These are phyloP conservation scores for Chimonanthus salicifolius DNA, from an alignment of 164 flowering plant genomes.

Conservation along the genomic window DNA sequence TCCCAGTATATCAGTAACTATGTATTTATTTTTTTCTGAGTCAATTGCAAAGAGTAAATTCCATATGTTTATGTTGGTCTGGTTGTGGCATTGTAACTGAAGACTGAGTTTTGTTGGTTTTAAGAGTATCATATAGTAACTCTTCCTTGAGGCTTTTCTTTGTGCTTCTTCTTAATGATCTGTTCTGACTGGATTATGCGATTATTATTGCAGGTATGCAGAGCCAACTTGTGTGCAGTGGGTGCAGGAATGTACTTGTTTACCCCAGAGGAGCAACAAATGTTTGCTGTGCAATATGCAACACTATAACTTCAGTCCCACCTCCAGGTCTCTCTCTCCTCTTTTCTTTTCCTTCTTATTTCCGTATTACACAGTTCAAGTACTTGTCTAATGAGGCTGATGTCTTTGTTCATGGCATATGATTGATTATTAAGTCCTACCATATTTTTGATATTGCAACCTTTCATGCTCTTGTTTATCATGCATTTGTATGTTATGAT, in stretches of 20 bases:
- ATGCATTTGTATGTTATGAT: no score
- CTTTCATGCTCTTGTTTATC: not conserved
- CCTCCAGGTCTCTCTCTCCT: conserved; percentile 53
- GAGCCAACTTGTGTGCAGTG: conserved; percentile 88
- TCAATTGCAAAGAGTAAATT: no score
- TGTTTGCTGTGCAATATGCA: conserved; percentile 91
- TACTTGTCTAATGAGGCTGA: not conserved
- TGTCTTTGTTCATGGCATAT: not conserved
- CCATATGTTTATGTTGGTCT: no score
- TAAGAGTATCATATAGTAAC: no score
- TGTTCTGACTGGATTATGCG: not conserved
- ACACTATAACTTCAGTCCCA: conserved; percentile 63
- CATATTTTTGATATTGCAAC: not conserved
- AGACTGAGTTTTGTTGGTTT: no score
- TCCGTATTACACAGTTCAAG: not conserved
- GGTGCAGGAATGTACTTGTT: conserved; percentile 76
- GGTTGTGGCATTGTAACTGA: no score
- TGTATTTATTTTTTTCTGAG: no score
- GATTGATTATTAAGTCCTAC: not conserved
- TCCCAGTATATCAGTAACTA: no score
- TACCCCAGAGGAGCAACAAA: conserved; percentile 92
- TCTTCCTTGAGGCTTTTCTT: no score
- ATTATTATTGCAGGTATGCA: conserved; percentile 59
- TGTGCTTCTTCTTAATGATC: no score
- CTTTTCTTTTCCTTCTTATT: conserved; percentile 1